phyloP scores from a whole-genome alignment of 306 rosid genomes.

The Heteromeles arbutifolia region DNA sequence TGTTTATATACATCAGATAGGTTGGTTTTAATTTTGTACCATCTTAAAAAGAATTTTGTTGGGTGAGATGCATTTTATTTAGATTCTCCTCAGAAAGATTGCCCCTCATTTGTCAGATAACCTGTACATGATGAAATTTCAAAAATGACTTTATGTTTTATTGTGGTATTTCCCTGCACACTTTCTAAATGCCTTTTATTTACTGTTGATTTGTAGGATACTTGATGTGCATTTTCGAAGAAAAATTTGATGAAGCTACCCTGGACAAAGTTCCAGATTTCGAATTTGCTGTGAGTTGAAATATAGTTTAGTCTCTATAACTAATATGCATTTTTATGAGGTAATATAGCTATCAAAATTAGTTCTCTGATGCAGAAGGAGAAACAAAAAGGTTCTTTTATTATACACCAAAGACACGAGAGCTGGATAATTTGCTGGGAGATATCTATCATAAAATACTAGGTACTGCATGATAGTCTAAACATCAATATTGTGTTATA shows the following conservation, averaged over 20 bases:
- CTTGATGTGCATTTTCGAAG: constrained; percentile 79
- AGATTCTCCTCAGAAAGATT: not conserved
- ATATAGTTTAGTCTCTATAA: constrained; percentile 3
- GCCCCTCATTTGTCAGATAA: not conserved
- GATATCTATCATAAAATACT: constrained; percentile 92
- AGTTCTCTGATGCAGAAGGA: constrained; percentile 88
- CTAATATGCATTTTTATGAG: constrained; percentile 14
- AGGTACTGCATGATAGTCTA: constrained; percentile 33
- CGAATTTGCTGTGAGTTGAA: constrained; percentile 67
- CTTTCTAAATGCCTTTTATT: constrained; percentile 3
- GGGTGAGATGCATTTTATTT: not conserved
- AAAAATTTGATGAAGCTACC: constrained; percentile 59
- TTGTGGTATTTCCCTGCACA: not conserved
- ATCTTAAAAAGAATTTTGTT: constrained; percentile 2
- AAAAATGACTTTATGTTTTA: not conserved
- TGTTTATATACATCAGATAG: constrained; percentile 86
- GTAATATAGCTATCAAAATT: constrained; percentile 26
- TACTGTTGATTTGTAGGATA: constrained; percentile 51
- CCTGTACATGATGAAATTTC: not conserved
- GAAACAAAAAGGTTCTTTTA: constrained; percentile 75
- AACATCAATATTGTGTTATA: not conserved
- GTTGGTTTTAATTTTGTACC: constrained; percentile 31
- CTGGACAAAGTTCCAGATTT: constrained; percentile 62
- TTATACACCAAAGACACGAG: constrained; percentile 85
- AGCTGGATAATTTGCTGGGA: constrained; percentile 78